phyloP scores from a whole-genome alignment of 2,329 filamentous ascomycete species.

The Penicillium sp. region DNA sequence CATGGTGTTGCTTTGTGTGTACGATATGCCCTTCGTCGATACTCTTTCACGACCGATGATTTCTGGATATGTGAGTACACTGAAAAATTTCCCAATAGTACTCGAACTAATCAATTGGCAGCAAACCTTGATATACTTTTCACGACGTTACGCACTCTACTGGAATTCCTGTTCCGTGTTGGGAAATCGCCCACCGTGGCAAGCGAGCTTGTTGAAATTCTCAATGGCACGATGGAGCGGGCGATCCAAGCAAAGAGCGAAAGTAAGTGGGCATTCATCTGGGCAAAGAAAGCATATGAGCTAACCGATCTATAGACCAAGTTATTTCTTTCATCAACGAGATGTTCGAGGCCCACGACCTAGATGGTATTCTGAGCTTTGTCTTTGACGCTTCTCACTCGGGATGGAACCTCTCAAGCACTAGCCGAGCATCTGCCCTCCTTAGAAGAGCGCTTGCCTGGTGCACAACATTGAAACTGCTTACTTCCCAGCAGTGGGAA shows the following conservation, averaged over 20 bases:
- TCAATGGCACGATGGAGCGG: conserved; percentile 39
- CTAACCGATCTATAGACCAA: conserved; percentile 22
- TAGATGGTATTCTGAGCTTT: conserved; percentile 30
- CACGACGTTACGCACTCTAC: conserved; percentile 26
- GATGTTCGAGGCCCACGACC: conserved; percentile 26
- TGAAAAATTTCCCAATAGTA: not conserved
- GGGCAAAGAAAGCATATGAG: not conserved
- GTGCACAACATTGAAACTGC: conserved; percentile 29
- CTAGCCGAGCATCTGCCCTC: conserved; percentile 36
- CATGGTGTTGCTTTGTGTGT: conserved; percentile 45
- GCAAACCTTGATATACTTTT: conserved; percentile 32
- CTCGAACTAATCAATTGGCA: conserved; percentile 18
- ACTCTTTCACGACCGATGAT: conserved; percentile 33
- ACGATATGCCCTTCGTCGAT: conserved; percentile 39
- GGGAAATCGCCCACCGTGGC: conserved; percentile 38
- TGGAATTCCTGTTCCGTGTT: conserved; percentile 29
- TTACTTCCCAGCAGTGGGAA: conserved; percentile 20
- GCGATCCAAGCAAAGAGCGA: conserved; percentile 31
- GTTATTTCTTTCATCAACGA: conserved; percentile 22
- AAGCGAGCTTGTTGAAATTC: conserved; percentile 38
- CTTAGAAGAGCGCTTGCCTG: conserved; percentile 38
- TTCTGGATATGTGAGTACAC: conserved; percentile 37
- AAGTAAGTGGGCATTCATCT: conserved; percentile 22
- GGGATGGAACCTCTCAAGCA: conserved; percentile 30
- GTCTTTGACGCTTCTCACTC: conserved; percentile 29